Conservation (phyloP, 192 early-diverging fungal species). For the Rhizoclosmatium globosum region DNA sequence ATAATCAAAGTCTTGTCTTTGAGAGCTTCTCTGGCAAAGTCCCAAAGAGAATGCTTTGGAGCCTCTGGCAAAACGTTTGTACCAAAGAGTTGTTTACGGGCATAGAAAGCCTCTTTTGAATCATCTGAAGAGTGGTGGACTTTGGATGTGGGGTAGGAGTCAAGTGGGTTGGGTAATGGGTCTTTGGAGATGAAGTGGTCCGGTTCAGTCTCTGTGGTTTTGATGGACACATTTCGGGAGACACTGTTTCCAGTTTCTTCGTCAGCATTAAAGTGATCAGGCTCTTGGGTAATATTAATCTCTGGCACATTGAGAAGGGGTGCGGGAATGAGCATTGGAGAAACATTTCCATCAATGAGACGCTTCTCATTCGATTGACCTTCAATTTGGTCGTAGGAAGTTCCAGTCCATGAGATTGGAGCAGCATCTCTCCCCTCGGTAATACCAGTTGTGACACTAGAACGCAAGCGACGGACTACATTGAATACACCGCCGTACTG, state of each 20-base stretch:
- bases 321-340: not conserved
- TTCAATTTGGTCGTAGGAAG: not conserved
- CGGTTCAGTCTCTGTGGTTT: not conserved
- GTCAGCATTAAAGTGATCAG: not conserved
- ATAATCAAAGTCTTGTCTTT: constrained; percentile 74
- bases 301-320: too few relatives aligned
- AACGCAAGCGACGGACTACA: constrained; percentile 42
- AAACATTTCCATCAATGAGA: too few relatives aligned
- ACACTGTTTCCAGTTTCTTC: constrained; percentile 8
- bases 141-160: not conserved
- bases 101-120: not conserved
- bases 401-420: not conserved
- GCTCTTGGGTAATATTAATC: not conserved
- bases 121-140: not conserved
- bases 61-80: constrained; percentile 54
- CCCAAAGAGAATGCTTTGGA: constrained; percentile 39
- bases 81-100: constrained; percentile 41
- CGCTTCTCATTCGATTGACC: not conserved
- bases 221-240: not conserved
- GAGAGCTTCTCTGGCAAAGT: constrained; percentile 54
- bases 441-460: constrained; percentile 45
- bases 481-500: constrained; percentile 46
- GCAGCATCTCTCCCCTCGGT: constrained; percentile 1
- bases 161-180: not conserved
- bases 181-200: not conserved